Percentiles rank a stretch among this genome's conserved stretches.
These are phyloP conservation scores for Aspergillus brasiliensis DNA, from an alignment of 2,329 filamentous ascomycete genomes.

Conservation along the genomic window DNA sequence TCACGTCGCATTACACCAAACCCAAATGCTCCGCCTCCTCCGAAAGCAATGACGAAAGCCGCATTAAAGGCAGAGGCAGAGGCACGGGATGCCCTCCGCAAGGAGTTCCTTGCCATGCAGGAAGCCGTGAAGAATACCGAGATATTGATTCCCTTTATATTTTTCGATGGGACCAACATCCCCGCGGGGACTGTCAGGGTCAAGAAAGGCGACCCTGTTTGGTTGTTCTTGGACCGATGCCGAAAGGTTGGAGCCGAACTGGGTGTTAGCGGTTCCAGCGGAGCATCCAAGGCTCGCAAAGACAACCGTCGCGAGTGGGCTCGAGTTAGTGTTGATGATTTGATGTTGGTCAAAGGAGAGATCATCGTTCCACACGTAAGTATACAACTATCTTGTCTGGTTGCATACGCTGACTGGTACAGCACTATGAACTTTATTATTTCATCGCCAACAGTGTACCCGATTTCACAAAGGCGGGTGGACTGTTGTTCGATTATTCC, in stretches of 20 bases:
- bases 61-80: constrained; percentile 77
- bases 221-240: constrained; percentile 90
- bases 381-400: constrained; percentile 26
- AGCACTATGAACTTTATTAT: constrained; percentile 98
- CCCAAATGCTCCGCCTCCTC: constrained; percentile 54
- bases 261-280: constrained; percentile 67
- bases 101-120: constrained; percentile 80
- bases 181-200: constrained; percentile 81
- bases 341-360: constrained; percentile 88
- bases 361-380: constrained; percentile 92
- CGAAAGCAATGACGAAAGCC: constrained; percentile 75
- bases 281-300: constrained; percentile 49
- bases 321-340: constrained; percentile 87
- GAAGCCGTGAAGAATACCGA: constrained; percentile 86
- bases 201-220: constrained; percentile 90
- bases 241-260: constrained; percentile 85
- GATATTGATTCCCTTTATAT: constrained; percentile 90
- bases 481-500: constrained; percentile 77
- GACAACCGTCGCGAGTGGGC: constrained; percentile 82
- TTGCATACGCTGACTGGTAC: constrained; percentile 15
- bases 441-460: constrained; percentile 76
- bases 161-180: constrained; percentile 91
- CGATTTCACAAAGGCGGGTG: constrained; percentile 72
- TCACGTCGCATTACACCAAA: constrained; percentile 46
- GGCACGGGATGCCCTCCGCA: constrained; percentile 71